Evolutionary conservation across 345 rosid species (phyloP).

Genomic region (Populus pruinosa): DNA sequence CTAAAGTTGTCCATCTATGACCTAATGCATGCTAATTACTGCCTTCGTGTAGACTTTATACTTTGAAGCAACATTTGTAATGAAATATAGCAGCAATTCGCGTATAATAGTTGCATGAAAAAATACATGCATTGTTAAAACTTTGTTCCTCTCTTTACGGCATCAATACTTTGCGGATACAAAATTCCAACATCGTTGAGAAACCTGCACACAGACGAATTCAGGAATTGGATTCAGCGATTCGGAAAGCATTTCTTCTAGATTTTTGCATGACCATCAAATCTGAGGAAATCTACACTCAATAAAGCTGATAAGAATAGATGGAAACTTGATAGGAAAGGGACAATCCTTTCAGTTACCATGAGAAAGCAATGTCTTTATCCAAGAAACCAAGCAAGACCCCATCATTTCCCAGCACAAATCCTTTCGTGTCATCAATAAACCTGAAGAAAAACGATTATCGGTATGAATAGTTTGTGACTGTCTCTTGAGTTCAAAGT

Average conservation of each 20-base stretch:
- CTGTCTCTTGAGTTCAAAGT: neutral
- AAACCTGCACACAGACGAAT: neutral
- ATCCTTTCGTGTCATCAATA: slow-evolving; percentile 73
- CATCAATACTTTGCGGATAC: neutral
- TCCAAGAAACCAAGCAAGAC: slow-evolving; percentile 92
- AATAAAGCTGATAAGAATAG: neutral
- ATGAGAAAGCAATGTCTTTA: slow-evolving; percentile 22
- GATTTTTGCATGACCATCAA: neutral
- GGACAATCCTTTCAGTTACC: slow-evolving; percentile 14
- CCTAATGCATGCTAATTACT: neutral
- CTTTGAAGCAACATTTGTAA: neutral
- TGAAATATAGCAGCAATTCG: neutral
- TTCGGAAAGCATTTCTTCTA: neutral
- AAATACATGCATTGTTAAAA: neutral
- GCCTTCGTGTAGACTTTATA: neutral
- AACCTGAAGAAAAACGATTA: slow-evolving; percentile 45
- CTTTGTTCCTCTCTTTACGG: slow-evolving; percentile 6
- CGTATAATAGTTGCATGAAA: neutral
- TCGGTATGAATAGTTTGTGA: neutral
- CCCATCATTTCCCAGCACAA: slow-evolving; percentile 86
- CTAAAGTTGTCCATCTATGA: neutral
- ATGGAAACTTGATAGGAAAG: too few species aligned
- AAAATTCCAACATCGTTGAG: neutral
- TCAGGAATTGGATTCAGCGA: neutral
- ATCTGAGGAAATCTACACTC: neutral